Conservation (phyloP, 2,329 filamentous ascomycete genomes). For the Clarireedia monteithiana region DNA sequence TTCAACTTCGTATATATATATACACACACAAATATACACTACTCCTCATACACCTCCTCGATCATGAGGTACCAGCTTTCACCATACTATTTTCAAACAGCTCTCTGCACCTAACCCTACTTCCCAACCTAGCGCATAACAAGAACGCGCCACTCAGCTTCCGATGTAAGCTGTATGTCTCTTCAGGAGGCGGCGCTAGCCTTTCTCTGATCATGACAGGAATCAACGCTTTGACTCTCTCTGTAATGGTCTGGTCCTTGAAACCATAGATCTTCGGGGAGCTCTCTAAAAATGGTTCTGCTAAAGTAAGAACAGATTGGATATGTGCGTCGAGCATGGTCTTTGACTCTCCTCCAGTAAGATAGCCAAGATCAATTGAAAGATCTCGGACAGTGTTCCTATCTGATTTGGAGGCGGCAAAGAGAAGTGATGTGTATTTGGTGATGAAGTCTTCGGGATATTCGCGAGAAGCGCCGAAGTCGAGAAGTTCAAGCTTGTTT, state of each 20-base stretch:
- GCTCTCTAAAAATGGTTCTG: constrained; percentile 74
- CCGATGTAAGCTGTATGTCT: constrained; percentile 91
- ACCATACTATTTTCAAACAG: constrained; percentile 54
- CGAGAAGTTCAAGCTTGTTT: constrained; percentile 77
- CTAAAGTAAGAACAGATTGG: constrained; percentile 79
- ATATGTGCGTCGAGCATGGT: constrained; percentile 87
- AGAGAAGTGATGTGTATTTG: constrained; percentile 72
- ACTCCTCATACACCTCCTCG: no score
- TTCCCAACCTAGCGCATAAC: constrained; percentile 79
- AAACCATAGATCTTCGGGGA: constrained; percentile 89
- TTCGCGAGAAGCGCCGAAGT: constrained; percentile 88
- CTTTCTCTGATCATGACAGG: constrained; percentile 89
- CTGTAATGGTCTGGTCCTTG: constrained; percentile 88
- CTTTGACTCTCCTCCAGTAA: constrained; percentile 81
- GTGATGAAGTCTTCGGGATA: constrained; percentile 74
- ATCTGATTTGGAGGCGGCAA: constrained; percentile 69
- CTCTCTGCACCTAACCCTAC: constrained; percentile 70
- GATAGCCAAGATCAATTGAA: constrained; percentile 75
- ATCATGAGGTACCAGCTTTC: constrained; percentile 20
- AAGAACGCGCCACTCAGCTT: constrained; percentile 95
- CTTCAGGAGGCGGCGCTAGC: constrained; percentile 85
- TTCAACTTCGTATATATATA: background rate
- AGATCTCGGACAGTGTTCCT: constrained; percentile 53
- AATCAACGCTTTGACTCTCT: constrained; percentile 80
- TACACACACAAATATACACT: background rate